Percentiles rank a stretch among this genome's conserved stretches.
These are phyloP conservation scores for Baudoinia panamericana DNA, from an alignment of 495 filamentous ascomycete species.

Conservation along the genomic window DNA sequence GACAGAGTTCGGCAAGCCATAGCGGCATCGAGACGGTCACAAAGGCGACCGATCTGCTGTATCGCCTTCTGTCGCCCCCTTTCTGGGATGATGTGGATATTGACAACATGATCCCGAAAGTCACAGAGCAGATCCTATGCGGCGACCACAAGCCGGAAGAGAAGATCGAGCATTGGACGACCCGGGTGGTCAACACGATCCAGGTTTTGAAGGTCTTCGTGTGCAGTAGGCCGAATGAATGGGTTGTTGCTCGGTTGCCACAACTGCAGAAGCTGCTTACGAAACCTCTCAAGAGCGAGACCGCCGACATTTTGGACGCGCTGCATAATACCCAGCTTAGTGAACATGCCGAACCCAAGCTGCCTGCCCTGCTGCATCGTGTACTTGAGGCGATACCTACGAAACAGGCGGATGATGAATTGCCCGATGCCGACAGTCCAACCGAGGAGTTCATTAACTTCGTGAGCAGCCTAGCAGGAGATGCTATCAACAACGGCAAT, in stretches of 20 bases:
- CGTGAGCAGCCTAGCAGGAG: conserved; percentile 66
- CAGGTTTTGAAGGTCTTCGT: conserved; percentile 81
- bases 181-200: conserved; percentile 78
- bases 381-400: conserved; percentile 76
- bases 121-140: conserved; percentile 69
- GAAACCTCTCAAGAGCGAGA: conserved; percentile 75
- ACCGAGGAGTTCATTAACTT: conserved; percentile 71
- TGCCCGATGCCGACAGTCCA: conserved; percentile 61
- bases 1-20: conserved; percentile 1
- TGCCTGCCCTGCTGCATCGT: conserved; percentile 60
- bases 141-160: conserved; percentile 40
- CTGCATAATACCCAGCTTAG: conserved; percentile 58
- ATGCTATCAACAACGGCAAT: conserved; percentile 62
- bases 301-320: conserved; percentile 82
- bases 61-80: conserved; percentile 70
- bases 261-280: conserved; percentile 78
- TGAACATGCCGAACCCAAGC: conserved; percentile 45
- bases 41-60: conserved; percentile 70
- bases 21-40: conserved; percentile 58
- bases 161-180: conserved; percentile 47
- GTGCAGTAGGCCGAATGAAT: conserved; percentile 73
- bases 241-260: conserved; percentile 63
- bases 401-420: conserved; percentile 65
- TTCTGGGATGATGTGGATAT: conserved; percentile 90
- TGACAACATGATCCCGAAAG: conserved; percentile 68